phyloP scores from a whole-genome alignment of 768 basidiomycete genomes.

The Mrakia frigida region DNA sequence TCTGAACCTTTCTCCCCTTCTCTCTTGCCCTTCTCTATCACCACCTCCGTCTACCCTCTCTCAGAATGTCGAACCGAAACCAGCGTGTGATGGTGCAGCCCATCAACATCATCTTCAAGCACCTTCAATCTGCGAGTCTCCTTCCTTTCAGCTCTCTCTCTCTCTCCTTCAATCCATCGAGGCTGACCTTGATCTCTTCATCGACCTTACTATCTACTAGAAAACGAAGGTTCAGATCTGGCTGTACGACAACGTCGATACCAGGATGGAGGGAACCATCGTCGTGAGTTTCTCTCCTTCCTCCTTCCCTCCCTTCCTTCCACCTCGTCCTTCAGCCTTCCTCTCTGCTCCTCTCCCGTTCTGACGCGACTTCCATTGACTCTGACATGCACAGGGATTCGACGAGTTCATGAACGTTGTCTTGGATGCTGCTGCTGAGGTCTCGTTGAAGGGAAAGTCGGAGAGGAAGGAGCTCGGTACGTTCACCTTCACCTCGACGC shows the following conservation, averaged over 20 bases:
- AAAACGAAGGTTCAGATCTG: conserved; percentile 81
- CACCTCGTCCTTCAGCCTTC: conserved; percentile 35
- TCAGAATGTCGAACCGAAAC: conserved; percentile 81
- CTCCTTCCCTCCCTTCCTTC: conserved; percentile 46
- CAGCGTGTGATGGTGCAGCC: conserved; percentile 99
- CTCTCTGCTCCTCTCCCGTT: conserved; percentile 31
- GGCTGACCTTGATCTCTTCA: neutral
- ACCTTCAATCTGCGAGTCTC: conserved; percentile 73
- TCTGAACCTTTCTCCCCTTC: neutral
- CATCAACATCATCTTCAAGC: conserved; percentile 99
- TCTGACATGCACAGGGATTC: conserved; percentile 64
- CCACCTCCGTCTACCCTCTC: neutral
- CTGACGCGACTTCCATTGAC: neutral
- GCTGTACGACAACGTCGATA: conserved; percentile 94
- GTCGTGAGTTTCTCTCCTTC: conserved; percentile 60
- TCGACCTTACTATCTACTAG: conserved; percentile 46
- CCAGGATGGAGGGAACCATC: conserved; percentile 93
- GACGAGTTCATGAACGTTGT: conserved; percentile 99
- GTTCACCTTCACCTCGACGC: conserved; percentile 37
- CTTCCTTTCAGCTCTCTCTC: neutral
- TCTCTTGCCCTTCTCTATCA: neutral
- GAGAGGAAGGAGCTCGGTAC: conserved; percentile 70
- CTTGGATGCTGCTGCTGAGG: conserved; percentile 85
- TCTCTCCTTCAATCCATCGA: neutral
- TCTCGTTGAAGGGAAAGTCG: conserved; percentile 51